phyloP scores from a whole-genome alignment of 176 grass and related monocot species.

The Dactylis glomerata region DNA sequence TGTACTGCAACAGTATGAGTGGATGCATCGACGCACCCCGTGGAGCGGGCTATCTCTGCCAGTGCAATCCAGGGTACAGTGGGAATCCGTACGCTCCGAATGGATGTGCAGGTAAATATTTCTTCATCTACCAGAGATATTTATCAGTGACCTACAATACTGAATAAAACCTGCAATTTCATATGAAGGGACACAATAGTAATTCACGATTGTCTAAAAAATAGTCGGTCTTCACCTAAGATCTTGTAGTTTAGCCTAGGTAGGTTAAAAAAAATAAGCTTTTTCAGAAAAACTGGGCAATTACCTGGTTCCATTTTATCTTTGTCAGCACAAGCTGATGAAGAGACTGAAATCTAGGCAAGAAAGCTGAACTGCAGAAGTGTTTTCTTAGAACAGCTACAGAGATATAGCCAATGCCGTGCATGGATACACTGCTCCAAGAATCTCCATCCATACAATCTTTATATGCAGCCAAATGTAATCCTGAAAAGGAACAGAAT shows the following conservation, averaged over 20 bases:
- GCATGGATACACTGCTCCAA: not conserved
- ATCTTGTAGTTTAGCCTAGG: not conserved
- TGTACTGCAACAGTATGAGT: not conserved
- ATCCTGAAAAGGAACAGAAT: not conserved
- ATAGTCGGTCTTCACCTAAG: not conserved
- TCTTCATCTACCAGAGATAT: not conserved
- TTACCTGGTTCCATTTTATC: not conserved
- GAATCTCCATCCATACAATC: not conserved
- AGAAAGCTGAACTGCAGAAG: not conserved
- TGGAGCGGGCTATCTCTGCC: constrained; percentile 21
- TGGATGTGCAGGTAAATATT: constrained; percentile 27
- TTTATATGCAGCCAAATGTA: not conserved
- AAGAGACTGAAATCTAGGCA: not conserved
- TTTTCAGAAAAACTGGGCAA: not conserved
- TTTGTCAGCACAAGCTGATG: not conserved
- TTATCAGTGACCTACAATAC: not conserved
- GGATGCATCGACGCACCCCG: constrained; percentile 4
- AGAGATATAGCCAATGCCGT: not conserved
- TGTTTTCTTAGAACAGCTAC: not conserved
- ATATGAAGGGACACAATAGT: not conserved
- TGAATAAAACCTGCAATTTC: not conserved
- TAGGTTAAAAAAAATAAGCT: not conserved
- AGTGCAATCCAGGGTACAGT: not conserved
- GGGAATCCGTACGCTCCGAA: constrained; percentile 5
- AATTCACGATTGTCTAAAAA: not conserved